A percentile compares a stretch with the other conserved stretches of the same genome.
Evolutionary conservation across 2,329 filamentous ascomycete genomes (phyloP).

Genomic region (Fusarium sublunatum): DNA sequence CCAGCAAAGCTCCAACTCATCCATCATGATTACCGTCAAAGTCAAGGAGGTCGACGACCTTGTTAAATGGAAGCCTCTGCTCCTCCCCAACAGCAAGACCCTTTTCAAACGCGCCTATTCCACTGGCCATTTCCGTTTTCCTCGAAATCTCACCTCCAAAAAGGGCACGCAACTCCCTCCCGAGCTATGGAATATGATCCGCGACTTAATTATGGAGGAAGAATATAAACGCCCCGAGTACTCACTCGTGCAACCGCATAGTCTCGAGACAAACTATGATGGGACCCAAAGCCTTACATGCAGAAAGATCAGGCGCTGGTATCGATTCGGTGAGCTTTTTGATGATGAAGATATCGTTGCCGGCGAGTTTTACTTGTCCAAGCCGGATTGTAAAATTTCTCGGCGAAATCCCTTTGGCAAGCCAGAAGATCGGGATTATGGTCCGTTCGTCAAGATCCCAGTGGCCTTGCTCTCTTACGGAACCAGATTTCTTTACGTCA

Average conservation of each 20-base stretch:
- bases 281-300: neutral
- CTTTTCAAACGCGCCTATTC: neutral
- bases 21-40: neutral
- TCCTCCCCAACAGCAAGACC: neutral
- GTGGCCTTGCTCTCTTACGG: neutral
- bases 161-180: neutral
- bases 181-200: conserved; percentile 8
- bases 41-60: neutral
- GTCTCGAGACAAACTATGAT: neutral
- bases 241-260: neutral
- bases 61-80: neutral
- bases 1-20: too few species aligned
- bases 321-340: neutral
- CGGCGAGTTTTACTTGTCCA: neutral
- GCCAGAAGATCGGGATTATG: neutral
- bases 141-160: neutral
- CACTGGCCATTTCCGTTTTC: neutral
- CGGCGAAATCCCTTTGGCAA: neutral
- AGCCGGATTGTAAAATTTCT: rapidly evolving
- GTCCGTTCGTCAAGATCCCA: neutral
- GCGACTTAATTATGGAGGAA: neutral
- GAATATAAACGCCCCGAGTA: neutral
- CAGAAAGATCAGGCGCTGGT: neutral
- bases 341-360: rapidly evolving
- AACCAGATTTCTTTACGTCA: neutral